These are phyloP conservation scores for Colletotrichum tamarilloi DNA, from an alignment of 2,329 filamentous ascomycete genomes.

Conservation along the genomic window DNA sequence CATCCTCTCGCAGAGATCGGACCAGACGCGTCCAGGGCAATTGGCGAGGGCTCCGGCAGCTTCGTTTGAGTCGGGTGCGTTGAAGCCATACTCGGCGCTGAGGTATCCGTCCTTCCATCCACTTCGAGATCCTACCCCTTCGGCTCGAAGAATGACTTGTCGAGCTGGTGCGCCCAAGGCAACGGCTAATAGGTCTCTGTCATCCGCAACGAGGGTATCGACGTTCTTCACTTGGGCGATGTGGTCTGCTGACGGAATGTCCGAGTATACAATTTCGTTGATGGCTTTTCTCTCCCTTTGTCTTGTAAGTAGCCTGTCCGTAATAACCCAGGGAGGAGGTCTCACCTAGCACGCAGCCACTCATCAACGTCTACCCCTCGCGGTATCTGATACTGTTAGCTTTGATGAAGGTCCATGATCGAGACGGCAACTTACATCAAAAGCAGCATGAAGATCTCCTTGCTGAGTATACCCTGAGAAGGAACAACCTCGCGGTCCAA, in stretches of 20 bases:
- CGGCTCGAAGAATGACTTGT: conserved; percentile 63
- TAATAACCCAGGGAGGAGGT: background rate
- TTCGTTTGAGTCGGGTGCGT: conserved; percentile 61
- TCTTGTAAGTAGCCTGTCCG: conserved; percentile 10
- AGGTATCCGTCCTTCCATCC: conserved; percentile 67
- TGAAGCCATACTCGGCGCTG: conserved; percentile 62
- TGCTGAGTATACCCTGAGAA: conserved; percentile 45
- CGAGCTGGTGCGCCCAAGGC: conserved; percentile 65
- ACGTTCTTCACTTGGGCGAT: conserved; percentile 56
- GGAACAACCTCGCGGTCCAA: conserved; percentile 46
- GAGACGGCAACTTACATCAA: conserved; percentile 45
- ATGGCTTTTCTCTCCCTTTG: conserved; percentile 57
- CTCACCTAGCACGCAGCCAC: conserved; percentile 56
- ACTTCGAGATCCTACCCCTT: conserved; percentile 61
- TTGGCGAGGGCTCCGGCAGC: conserved; percentile 57
- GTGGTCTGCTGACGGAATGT: conserved; percentile 53
- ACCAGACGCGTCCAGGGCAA: conserved; percentile 65
- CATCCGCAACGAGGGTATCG: conserved; percentile 58
- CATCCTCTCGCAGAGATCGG: conserved; percentile 64
- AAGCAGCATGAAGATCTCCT: conserved; percentile 46
- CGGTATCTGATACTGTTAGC: conserved; percentile 52
- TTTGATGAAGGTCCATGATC: background rate
- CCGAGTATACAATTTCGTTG: conserved; percentile 59
- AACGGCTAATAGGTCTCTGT: conserved; percentile 61
- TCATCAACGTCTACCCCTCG: conserved; percentile 56